These are phyloP conservation scores for Gaertneriomyces semiglobifer DNA, from an alignment of 192 early-diverging fungal genomes.

Conservation along the genomic window DNA sequence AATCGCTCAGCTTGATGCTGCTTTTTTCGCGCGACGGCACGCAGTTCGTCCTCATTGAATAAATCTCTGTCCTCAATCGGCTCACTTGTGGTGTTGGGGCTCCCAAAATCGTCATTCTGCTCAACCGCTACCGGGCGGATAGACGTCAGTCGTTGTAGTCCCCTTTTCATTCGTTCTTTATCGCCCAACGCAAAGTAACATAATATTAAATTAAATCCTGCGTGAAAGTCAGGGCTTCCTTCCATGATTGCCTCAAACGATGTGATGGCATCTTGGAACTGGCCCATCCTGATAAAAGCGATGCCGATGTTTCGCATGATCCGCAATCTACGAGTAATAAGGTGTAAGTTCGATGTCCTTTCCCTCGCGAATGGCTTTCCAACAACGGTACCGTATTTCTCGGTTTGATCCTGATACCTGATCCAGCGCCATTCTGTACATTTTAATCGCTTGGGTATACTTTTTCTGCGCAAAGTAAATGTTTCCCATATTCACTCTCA, in stretches of 20 bases:
- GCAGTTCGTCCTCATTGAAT: conserved; percentile 54
- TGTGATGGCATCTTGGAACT: conserved; percentile 59
- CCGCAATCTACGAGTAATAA: conserved; percentile 36
- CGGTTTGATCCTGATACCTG: conserved; percentile 55
- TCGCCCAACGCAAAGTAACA: conserved; percentile 64
- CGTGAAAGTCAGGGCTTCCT: conserved; percentile 52
- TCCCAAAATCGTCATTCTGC: conserved; percentile 44
- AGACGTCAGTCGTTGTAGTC: conserved; percentile 49
- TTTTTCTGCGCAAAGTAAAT: conserved; percentile 60
- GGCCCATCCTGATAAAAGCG: conserved; percentile 55
- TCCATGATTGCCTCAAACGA: conserved; percentile 61
- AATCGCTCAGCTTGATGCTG: conserved; percentile 41
- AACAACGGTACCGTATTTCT: conserved; percentile 46
- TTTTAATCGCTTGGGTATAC: conserved; percentile 59
- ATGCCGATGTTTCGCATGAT: conserved; percentile 62
- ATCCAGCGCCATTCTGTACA: conserved; percentile 65
- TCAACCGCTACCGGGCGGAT: conserved; percentile 43
- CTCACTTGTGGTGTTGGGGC: conserved; percentile 21
- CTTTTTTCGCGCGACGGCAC: conserved; percentile 52
- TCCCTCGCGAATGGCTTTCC: conserved; percentile 2
- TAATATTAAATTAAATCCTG: conserved; percentile 58
- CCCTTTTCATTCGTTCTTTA: conserved; percentile 52
- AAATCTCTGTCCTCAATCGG: conserved; percentile 59
- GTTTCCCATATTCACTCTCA: conserved; percentile 65
- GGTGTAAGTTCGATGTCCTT: background rate